Evolutionary conservation across 495 filamentous ascomycete genomes (phyloP).

Genomic region (Aspergillus nanangensis): DNA sequence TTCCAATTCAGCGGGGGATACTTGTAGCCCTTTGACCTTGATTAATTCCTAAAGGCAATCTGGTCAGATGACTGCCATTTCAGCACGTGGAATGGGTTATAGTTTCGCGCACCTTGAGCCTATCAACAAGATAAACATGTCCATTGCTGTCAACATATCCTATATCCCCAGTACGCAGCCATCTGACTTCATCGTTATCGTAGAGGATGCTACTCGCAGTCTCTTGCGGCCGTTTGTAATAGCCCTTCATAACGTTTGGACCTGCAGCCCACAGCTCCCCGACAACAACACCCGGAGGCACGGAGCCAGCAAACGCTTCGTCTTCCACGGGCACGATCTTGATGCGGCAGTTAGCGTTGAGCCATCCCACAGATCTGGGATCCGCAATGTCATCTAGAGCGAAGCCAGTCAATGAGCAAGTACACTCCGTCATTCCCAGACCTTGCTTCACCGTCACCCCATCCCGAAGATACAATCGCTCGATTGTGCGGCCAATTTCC

Average conservation of each 20-base stretch:
- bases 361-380: neutral
- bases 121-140: neutral
- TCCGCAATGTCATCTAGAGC: neutral
- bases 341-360: neutral
- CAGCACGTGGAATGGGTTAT: neutral
- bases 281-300: neutral
- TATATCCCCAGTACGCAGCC: slow-evolving; percentile 1
- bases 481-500: neutral
- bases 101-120: neutral
- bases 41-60: slow-evolving; percentile 1
- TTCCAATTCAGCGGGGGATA: slow-evolving; percentile 1
- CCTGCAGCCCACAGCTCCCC: slow-evolving; percentile 1
- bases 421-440: neutral
- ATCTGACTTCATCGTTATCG: neutral
- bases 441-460: neutral
- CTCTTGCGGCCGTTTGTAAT: neutral
- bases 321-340: neutral
- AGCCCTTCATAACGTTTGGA: slow-evolving; percentile 1
- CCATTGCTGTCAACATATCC: neutral
- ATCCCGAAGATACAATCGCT: neutral
- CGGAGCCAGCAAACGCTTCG: neutral
- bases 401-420: neutral
- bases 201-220: neutral
- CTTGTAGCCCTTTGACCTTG: slow-evolving; percentile 1
- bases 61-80: neutral